phyloP scores from a whole-genome alignment of 345 rosid species.

The Eucalyptus leucophloia region DNA sequence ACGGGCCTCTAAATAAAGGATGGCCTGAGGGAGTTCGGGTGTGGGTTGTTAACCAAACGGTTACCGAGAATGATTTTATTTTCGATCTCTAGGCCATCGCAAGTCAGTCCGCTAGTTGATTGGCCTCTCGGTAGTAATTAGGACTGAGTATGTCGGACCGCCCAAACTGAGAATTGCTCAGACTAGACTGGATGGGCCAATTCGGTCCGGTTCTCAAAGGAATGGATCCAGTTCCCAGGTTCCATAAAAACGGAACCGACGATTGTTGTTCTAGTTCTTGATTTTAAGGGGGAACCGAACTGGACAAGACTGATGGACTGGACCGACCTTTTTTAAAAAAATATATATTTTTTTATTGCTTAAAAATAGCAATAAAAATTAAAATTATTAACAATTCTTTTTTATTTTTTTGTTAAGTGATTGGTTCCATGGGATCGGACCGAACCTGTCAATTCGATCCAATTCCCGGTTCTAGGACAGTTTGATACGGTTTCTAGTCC shows the following conservation, averaged over 20 bases:
- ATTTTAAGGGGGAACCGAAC: accelerated
- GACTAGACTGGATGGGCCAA: accelerated
- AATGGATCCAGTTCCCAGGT: accelerated
- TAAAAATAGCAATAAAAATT: too few species aligned
- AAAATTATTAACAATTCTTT: too few species aligned
- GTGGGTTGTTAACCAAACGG: not conserved
- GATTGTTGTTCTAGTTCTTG: too few species aligned
- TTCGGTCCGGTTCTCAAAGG: accelerated
- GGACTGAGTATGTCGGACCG: accelerated
- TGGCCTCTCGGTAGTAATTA: not conserved
- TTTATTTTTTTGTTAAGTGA: too few species aligned
- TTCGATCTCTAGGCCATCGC: not conserved
- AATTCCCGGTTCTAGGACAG: accelerated
- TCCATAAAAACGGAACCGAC: too few species aligned
- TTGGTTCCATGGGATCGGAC: too few species aligned
- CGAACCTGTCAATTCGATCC: too few species aligned
- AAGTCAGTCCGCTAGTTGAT: not conserved
- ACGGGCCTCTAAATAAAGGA: not conserved
- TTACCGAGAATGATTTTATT: not conserved
- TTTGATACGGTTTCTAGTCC: accelerated
- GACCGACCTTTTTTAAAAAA: too few species aligned
- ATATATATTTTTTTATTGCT: too few species aligned
- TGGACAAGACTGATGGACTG: too few species aligned
- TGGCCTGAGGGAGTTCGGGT: not conserved
- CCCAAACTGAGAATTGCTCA: too few species aligned